phyloP scores from a whole-genome alignment of 345 rosid genomes.

The Carallia brachiata region DNA sequence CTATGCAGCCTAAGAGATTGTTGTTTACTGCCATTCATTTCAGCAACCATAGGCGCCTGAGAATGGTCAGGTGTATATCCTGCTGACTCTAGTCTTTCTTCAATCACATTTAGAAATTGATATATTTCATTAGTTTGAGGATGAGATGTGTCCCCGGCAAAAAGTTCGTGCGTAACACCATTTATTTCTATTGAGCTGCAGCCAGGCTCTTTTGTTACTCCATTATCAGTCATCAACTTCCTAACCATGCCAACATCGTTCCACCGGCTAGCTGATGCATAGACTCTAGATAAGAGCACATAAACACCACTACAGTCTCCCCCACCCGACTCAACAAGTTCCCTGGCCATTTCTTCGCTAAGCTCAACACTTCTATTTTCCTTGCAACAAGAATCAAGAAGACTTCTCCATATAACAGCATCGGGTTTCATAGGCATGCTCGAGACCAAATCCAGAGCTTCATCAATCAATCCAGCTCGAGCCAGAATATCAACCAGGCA shows the following conservation, averaged over 20 bases:
- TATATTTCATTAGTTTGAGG: constrained; percentile 57
- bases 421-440: constrained; percentile 70
- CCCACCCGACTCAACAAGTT: constrained; percentile 46
- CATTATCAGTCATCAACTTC: constrained; percentile 61
- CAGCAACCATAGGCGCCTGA: constrained; percentile 31
- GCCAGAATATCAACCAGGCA: constrained; percentile 68
- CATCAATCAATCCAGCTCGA: constrained; percentile 57
- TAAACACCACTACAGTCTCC: constrained; percentile 51
- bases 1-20: constrained; percentile 57
- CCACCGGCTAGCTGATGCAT: constrained; percentile 69
- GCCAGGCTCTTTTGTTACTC: constrained; percentile 66
- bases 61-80: constrained; percentile 41
- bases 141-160: constrained; percentile 75
- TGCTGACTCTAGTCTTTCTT: constrained; percentile 36
- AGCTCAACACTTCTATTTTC: constrained; percentile 46
- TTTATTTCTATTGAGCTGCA: constrained; percentile 68
- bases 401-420: constrained; percentile 69
- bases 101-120: constrained; percentile 41
- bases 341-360: constrained; percentile 57
- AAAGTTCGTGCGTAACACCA: constrained; percentile 60
- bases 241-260: constrained; percentile 61
- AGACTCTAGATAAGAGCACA: constrained; percentile 63
- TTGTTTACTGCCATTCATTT: constrained; percentile 37
- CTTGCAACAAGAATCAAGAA: constrained; percentile 70
- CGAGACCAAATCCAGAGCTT: constrained; percentile 56